Evolutionary conservation across 2,329 filamentous ascomycete species (phyloP).

Genomic region (Emmonsia crescens): DNA sequence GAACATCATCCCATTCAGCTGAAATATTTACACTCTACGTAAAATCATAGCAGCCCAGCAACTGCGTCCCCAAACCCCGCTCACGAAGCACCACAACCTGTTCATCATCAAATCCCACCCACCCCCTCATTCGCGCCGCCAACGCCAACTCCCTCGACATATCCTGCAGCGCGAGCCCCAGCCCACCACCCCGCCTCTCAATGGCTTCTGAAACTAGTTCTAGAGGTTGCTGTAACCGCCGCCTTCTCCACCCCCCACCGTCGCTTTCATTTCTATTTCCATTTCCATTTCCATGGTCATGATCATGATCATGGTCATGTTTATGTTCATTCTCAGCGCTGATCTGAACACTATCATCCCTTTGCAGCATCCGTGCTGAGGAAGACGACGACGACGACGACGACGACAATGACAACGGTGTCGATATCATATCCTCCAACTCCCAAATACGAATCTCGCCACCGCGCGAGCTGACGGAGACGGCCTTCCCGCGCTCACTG

Average conservation of each 20-base stretch:
- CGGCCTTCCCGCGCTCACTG: constrained; percentile 72
- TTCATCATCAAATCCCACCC: constrained; percentile 84
- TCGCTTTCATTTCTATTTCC: not conserved
- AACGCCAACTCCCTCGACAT: constrained; percentile 30
- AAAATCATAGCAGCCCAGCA: constrained; percentile 79
- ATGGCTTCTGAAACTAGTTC: constrained; percentile 16
- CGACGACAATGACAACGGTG: constrained; percentile 31
- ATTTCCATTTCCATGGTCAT: constrained; percentile 7
- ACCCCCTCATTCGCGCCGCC: constrained; percentile 42
- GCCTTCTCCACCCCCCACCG: not conserved
- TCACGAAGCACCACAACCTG: constrained; percentile 80
- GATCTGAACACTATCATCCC: constrained; percentile 46
- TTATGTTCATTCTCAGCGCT: constrained; percentile 30
- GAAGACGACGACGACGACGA: constrained; percentile 32
- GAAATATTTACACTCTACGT: constrained; percentile 39
- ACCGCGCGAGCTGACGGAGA: constrained; percentile 75
- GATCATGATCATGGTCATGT: no score
- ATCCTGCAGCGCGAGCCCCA: constrained; percentile 27
- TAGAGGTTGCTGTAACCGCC: constrained; percentile 7
- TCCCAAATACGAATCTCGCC: constrained; percentile 81
- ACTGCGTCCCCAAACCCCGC: constrained; percentile 53
- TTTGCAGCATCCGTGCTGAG: constrained; percentile 27
- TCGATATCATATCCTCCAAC: constrained; percentile 58
- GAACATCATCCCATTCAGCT: not conserved
- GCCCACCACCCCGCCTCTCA: constrained; percentile 18